Conservation (phyloP, 768 basidiomycete genomes). For the Rhizopogon sp. region DNA sequence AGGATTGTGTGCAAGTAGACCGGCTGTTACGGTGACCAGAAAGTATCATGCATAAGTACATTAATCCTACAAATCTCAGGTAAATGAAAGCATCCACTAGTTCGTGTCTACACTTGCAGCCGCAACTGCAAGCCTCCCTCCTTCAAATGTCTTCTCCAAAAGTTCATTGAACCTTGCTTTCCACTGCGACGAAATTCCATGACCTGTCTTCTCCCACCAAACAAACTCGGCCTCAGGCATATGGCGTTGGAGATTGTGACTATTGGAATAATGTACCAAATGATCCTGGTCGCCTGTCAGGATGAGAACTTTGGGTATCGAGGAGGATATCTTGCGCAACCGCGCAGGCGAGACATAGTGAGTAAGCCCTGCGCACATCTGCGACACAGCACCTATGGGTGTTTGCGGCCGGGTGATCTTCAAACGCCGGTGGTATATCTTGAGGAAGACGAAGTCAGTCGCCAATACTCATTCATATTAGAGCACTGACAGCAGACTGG, state of each 20-base stretch:
- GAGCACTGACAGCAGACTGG: slow-evolving; percentile 43
- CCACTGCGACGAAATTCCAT: slow-evolving; percentile 52
- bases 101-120: background rate
- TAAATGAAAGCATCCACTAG: background rate
- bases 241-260: slow-evolving; percentile 41
- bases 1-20: background rate
- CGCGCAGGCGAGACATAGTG: slow-evolving; percentile 51
- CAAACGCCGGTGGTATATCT: slow-evolving; percentile 46
- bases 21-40: too few relatives aligned
- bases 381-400: slow-evolving; percentile 60
- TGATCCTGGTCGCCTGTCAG: slow-evolving; percentile 67
- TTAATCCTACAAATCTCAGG: background rate
- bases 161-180: slow-evolving; percentile 47
- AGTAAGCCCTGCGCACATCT: slow-evolving; percentile 64
- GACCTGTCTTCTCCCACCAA: slow-evolving; percentile 60
- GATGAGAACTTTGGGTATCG: slow-evolving; percentile 61
- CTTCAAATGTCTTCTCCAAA: slow-evolving; percentile 50
- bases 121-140: slow-evolving; percentile 32
- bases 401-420: slow-evolving; percentile 53
- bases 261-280: slow-evolving; percentile 49
- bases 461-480: background rate
- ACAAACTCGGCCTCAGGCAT: slow-evolving; percentile 58
- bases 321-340: slow-evolving; percentile 42
- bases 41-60: background rate
- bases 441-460: background rate